Conservation (phyloP, 106 monocot species). For the Alisma plantagoaquatica region DNA sequence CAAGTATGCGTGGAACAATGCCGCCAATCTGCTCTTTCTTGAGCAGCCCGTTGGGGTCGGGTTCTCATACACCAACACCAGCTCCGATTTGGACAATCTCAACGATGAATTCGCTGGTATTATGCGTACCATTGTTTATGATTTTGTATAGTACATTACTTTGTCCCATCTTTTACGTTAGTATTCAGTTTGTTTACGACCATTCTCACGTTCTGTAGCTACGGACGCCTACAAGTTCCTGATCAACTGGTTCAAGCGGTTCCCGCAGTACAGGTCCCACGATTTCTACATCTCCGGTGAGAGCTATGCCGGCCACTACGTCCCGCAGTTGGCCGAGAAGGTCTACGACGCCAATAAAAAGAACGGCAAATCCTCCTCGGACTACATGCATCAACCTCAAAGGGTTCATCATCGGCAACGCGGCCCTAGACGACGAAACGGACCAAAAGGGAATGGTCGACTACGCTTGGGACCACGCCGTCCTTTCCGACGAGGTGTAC, state of each 20-base stretch:
- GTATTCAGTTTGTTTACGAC: slow-evolving; percentile 89
- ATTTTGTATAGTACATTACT: slow-evolving; percentile 54
- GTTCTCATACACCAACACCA: slow-evolving; percentile 42
- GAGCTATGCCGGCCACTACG: slow-evolving; percentile 41
- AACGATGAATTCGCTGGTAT: slow-evolving; percentile 36
- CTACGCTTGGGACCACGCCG: slow-evolving; percentile 96
- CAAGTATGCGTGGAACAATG: slow-evolving; percentile 41
- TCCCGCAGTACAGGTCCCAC: slow-evolving; percentile 27
- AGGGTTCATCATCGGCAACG: slow-evolving; percentile 65
- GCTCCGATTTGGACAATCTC: slow-evolving; percentile 6
- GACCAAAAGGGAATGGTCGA: slow-evolving; percentile 84
- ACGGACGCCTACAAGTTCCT: slow-evolving; percentile 18
- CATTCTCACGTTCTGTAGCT: no score
- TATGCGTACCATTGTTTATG: slow-evolving; percentile 44
- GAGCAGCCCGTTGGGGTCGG: slow-evolving; percentile 44
- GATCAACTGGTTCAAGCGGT: slow-evolving; percentile 21
- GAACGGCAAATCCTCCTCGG: slow-evolving; percentile 5
- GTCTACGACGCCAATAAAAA: slow-evolving; percentile 20
- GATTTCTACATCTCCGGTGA: slow-evolving; percentile 50
- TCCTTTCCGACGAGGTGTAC: slow-evolving; percentile 81
- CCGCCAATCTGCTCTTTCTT: slow-evolving; percentile 36
- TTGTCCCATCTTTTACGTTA: slow-evolving; percentile 30
- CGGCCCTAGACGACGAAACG: slow-evolving; percentile 70
- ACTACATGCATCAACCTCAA: slow-evolving; percentile 25
- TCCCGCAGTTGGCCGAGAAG: slow-evolving; percentile 26